Base-by-base conservation (phyloP, 2,329 filamentous ascomycete genomes). In the Emergomyces orientalis region DNA sequence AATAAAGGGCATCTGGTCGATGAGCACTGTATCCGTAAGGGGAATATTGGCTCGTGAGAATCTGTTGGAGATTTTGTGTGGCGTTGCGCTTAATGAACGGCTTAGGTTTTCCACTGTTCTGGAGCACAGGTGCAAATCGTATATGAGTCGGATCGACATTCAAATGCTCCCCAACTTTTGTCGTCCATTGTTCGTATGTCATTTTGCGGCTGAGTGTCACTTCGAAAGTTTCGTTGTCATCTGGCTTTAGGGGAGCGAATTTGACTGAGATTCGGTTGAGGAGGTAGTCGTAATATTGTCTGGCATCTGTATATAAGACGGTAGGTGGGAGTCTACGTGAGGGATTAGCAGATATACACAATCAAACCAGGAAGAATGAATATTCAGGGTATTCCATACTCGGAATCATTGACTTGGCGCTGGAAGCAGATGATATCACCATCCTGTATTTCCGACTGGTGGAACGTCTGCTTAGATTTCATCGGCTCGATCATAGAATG, bases 371-470 rank as follows among this genome's bases (percentile, higher is more conserved):
- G 34, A 19, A 2, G 27, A 45, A 45, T 32, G n/a, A 17, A 56
- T 39, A 56, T 45, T 30, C 49, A 65, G 19, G 52, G 52, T 1
- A 5, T 22, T 56, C n/a, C 65, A 65, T 67, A 68, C 65, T 76
- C 73, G 14, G 72, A 69, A 41, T 78, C 76, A 62, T 76, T 77
- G 43, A 84, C 77, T 32, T 82, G 79, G 64, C 85, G 84, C 74
- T 99, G 94, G 77, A 97, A 97, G 72, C 92, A 96, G 63, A 99
- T 86, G 68, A 99, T 96, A 72, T 99, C 94, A 58, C 94, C 94
- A 70, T 99, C 93, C 73, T 97, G 93, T 30, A 99, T 88, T 74
- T 99, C 95, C 1, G 94, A 94, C 64, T 90, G 87, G 67, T 91
- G 89, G 64, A 99, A 82, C 0, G 91, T 91, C 71, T 91, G 86